A percentile compares a stretch with the other conserved stretches of the same genome.
These are phyloP conservation scores for Penicillium chermesinum DNA, from an alignment of 495 filamentous ascomycete genomes.

Conservation along the genomic window DNA sequence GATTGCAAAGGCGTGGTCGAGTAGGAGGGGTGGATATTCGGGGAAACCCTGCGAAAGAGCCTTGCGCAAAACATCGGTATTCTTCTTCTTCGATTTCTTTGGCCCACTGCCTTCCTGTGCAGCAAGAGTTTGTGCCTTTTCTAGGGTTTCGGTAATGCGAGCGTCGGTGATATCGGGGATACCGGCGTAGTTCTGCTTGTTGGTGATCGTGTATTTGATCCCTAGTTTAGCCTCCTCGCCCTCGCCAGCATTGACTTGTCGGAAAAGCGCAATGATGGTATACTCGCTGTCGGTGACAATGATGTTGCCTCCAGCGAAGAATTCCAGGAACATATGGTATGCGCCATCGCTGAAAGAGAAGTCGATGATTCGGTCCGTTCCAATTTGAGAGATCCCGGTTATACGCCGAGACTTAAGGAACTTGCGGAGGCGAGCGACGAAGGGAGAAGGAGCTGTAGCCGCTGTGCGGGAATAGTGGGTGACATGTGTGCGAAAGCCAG, in stretches of 20 bases:
- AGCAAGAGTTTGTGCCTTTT: conserved; percentile 55
- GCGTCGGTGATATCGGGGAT: conserved; percentile 69
- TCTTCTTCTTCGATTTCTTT: conserved; percentile 77
- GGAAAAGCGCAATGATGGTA: conserved; percentile 70
- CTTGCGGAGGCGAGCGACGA: conserved; percentile 81
- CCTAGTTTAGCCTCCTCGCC: conserved; percentile 72
- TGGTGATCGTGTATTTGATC: conserved; percentile 69
- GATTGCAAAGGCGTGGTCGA: conserved; percentile 78
- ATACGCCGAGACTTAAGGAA: conserved; percentile 79
- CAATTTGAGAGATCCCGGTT: conserved; percentile 76
- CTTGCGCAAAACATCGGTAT: conserved; percentile 69
- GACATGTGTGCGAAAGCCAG: conserved; percentile 92
- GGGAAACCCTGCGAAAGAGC: conserved; percentile 75
- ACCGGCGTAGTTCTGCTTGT: conserved; percentile 75
- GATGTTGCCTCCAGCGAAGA: conserved; percentile 94
- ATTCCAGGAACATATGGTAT: conserved; percentile 86
- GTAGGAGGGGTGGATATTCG: conserved; percentile 77
- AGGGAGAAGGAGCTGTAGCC: conserved; percentile 72
- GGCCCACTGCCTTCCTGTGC: conserved; percentile 43
- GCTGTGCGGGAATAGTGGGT: conserved; percentile 84
- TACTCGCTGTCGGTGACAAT: conserved; percentile 80
- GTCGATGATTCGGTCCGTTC: conserved; percentile 90
- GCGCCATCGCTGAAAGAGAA: conserved; percentile 86
- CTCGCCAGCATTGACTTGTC: conserved; percentile 69
- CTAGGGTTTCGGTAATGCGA: conserved; percentile 62